Percentiles rank a stretch among this genome's conserved stretches.
phyloP scores from a whole-genome alignment of 2,329 filamentous ascomycete species.

The Aspergillus sp. region DNA sequence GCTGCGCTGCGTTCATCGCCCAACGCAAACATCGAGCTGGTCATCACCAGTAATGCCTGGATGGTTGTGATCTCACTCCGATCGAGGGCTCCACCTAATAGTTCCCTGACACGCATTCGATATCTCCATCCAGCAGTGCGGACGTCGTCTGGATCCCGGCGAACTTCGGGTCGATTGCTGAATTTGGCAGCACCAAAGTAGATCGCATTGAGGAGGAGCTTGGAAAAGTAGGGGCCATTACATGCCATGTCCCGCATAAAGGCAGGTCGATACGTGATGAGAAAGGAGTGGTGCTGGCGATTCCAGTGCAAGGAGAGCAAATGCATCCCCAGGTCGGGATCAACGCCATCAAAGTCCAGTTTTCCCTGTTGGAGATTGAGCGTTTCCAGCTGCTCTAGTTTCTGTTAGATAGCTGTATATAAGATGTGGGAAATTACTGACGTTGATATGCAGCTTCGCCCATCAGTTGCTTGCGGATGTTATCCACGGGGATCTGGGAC shows the following conservation, averaged over 20 bases:
- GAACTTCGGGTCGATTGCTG: constrained; percentile 42
- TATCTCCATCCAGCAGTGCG: constrained; percentile 48
- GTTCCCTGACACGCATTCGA: constrained; percentile 42
- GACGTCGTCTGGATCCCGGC: constrained; percentile 42
- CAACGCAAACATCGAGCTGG: constrained; percentile 47
- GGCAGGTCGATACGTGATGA: constrained; percentile 49
- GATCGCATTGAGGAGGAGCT: constrained; percentile 50
- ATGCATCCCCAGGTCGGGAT: constrained; percentile 49
- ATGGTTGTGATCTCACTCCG: constrained; percentile 51
- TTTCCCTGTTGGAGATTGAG: constrained; percentile 43
- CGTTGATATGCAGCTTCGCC: constrained; percentile 46
- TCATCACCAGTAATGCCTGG: constrained; percentile 50
- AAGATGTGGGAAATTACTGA: constrained; percentile 6
- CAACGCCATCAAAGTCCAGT: constrained; percentile 54
- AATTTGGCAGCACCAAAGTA: constrained; percentile 46
- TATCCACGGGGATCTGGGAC: constrained; percentile 8
- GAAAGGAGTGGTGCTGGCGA: constrained; percentile 47
- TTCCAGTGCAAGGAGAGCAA: constrained; percentile 51
- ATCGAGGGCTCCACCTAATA: constrained; percentile 45
- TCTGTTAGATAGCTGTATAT: constrained; percentile 25
- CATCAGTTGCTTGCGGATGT: constrained; percentile 41
- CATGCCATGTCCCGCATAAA: constrained; percentile 50
- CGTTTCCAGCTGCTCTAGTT: constrained; percentile 43
- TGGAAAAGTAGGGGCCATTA: constrained; percentile 48
- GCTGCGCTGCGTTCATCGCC: constrained; percentile 49